Evolutionary conservation across 768 basidiomycete species (phyloP), one percentile per base, ranked within the genome.

Genomic region (Leccinum rimulosum): DNA sequence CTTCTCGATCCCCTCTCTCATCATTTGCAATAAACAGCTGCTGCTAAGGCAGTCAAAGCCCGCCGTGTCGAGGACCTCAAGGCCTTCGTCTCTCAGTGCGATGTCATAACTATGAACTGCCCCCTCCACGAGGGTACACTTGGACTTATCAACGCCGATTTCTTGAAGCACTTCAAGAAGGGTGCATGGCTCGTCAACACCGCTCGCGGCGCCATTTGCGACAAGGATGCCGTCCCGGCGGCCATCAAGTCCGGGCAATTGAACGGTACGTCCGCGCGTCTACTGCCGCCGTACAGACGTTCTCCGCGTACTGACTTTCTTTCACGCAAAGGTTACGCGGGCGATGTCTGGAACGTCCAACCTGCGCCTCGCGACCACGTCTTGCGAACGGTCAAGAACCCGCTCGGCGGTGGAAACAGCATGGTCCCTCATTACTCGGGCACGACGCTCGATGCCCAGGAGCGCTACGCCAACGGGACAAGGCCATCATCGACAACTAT

Each of bases 101-200:
- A 91, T 64, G 83, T 93, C 60, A 79, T 93, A 58, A 91, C 91
- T n/a, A 83, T 95, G 73, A 93, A 93, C 79, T 88, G 86, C 73
- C 91, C 91, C 38, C 80, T 95, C 31, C 92, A 95, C 78, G 92
- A 94, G 70, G 86, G 85, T 28, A 94, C 93, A 43, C 79, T 79
- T 47, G 89, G 88, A 25, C 83, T 95, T 50, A 80, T 95, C 69
- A 91, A 93, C 77, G 80, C 82, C 43, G 91, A 94, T 40, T 85
- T 93, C 43, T 79, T 95, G 65, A 82, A 82, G 73, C 89, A 91
- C 76, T 89, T 95, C 83, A 96, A 96, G 82, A 88, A 89, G 72
- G 93, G 92, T 52, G 84, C 93, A 15, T 94, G 89, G 89, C 84
- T 95, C 67, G 88, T 96, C 69, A 96, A 96, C 83, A 93, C 92